phyloP scores from a whole-genome alignment of 2,329 filamentous ascomycete species.

The Aspergillus novofumigatus region DNA sequence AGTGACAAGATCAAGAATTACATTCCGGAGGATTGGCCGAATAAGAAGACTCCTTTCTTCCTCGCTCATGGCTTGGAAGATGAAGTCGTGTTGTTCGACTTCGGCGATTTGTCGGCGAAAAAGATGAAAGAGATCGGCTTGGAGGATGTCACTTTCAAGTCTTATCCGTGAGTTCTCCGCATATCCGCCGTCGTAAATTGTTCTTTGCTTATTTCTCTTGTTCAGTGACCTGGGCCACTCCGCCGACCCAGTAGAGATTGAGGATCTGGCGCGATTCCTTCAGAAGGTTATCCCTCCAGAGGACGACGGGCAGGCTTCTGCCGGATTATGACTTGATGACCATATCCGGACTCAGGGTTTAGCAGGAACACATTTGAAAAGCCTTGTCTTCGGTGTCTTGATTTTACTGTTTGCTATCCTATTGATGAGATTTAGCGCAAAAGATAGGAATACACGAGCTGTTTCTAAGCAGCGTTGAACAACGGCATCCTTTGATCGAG shows the following conservation, averaged over 20 bases:
- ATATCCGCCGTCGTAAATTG: neutral
- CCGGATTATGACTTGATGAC: slow-evolving; percentile 34
- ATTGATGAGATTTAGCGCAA: slow-evolving; percentile 14
- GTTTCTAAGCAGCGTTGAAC: slow-evolving; percentile 5
- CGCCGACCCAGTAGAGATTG: slow-evolving; percentile 71
- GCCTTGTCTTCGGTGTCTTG: slow-evolving; percentile 20
- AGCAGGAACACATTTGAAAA: slow-evolving; percentile 8
- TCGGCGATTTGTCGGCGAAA: slow-evolving; percentile 65
- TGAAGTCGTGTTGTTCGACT: slow-evolving; percentile 63
- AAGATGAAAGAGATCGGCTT: slow-evolving; percentile 66
- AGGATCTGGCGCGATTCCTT: slow-evolving; percentile 69
- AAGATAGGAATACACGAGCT: neutral
- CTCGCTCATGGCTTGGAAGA: slow-evolving; percentile 85
- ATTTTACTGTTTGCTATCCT: slow-evolving; percentile 22
- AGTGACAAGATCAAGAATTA: slow-evolving; percentile 59
- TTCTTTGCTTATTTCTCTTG: slow-evolving; percentile 6
- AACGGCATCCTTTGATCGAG: neutral
- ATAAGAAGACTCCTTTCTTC: slow-evolving; percentile 76
- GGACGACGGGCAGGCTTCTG: slow-evolving; percentile 27
- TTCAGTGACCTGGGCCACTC: slow-evolving; percentile 67
- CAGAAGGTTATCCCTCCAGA: slow-evolving; percentile 49
- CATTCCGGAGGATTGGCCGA: slow-evolving; percentile 53
- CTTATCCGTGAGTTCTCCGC: slow-evolving; percentile 60
- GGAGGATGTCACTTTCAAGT: slow-evolving; percentile 65
- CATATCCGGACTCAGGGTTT: neutral